A percentile compares a stretch with the other conserved stretches of the same genome.
These are phyloP conservation scores for Pythium brassicae DNA, from an alignment of 352 stramenopile species.

Conservation along the genomic window DNA sequence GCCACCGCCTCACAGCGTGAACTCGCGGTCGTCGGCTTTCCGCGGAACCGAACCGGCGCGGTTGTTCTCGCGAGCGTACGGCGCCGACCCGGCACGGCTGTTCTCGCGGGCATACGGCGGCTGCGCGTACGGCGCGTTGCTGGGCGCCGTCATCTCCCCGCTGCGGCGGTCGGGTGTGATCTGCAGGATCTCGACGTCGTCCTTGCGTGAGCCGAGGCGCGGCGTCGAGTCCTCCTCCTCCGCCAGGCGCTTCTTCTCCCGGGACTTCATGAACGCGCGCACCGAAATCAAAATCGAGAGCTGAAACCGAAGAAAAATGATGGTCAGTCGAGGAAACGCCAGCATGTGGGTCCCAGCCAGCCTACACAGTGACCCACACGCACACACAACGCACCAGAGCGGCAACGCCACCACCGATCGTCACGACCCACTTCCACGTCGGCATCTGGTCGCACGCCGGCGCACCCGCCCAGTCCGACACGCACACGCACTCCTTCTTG, in stretches of 20 bases:
- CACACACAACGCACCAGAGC: slow-evolving; percentile 26
- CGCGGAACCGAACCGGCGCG: slow-evolving; percentile 5
- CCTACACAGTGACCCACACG: too few species aligned
- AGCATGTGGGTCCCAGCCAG: too few species aligned
- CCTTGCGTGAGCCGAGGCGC: slow-evolving; percentile 15
- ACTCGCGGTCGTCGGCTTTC: slow-evolving; percentile 16
- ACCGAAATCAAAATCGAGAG: slow-evolving; percentile 58
- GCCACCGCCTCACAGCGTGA: slow-evolving; percentile 15
- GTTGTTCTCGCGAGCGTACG: slow-evolving; percentile 13
- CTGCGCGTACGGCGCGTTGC: slow-evolving; percentile 6
- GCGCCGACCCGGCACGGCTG: neutral
- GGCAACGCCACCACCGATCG: slow-evolving; percentile 51
- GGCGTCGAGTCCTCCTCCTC: slow-evolving; percentile 7
- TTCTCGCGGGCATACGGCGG: neutral
- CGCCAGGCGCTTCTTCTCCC: slow-evolving; percentile 22
- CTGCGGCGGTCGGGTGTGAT: slow-evolving; percentile 17
- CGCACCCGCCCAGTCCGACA: slow-evolving; percentile 57
- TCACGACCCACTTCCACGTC: slow-evolving; percentile 62
- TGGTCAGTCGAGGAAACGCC: too few species aligned
- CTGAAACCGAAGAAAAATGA: slow-evolving; percentile 6
- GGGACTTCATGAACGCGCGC: slow-evolving; percentile 39
- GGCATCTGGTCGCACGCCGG: slow-evolving; percentile 50
- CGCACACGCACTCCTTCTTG: slow-evolving; percentile 43
- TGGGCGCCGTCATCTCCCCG: slow-evolving; percentile 7
- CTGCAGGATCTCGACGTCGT: slow-evolving; percentile 18